Conservation (phyloP, 2,329 filamentous ascomycete genomes). For the Aspergillus neotritici region DNA sequence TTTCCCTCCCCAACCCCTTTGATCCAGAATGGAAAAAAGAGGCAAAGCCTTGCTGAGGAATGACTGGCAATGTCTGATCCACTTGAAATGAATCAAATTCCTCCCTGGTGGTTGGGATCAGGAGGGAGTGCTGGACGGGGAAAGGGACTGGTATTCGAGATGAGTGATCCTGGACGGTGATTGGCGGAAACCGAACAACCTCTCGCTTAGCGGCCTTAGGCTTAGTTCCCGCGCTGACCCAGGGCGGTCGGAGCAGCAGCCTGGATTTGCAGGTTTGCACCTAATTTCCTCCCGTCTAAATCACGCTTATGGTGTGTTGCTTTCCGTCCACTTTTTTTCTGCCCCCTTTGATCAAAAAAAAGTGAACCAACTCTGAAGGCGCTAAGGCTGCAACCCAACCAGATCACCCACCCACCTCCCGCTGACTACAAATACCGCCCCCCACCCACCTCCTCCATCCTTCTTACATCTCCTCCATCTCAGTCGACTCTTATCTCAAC, state of each 20-base stretch:
- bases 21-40: slow-evolving; percentile 12
- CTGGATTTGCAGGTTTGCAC: too few relatives aligned
- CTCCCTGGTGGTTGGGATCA: slow-evolving; percentile 33
- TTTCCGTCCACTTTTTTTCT: slow-evolving; percentile 27
- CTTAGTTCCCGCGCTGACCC: slow-evolving; percentile 14
- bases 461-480: slow-evolving; percentile 30
- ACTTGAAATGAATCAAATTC: slow-evolving; percentile 13
- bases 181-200: slow-evolving; percentile 23
- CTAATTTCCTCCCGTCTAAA: slow-evolving; percentile 15
- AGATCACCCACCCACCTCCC: slow-evolving; percentile 33
- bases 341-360: slow-evolving; percentile 21
- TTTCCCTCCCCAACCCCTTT: slow-evolving; percentile 13
- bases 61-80: slow-evolving; percentile 7
- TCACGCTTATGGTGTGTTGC: slow-evolving; percentile 28
- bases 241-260: slow-evolving; percentile 8
- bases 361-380: too few relatives aligned
- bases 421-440: slow-evolving; percentile 39
- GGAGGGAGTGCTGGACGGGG: slow-evolving; percentile 7
- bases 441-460: slow-evolving; percentile 35
- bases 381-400: slow-evolving; percentile 23
- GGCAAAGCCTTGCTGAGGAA: slow-evolving; percentile 13
- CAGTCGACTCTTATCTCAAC: slow-evolving; percentile 21
- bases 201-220: slow-evolving; percentile 31
- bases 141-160: slow-evolving; percentile 23
- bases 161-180: slow-evolving; percentile 33